These are phyloP conservation scores for Eutrema japonicum DNA, from an alignment of 345 rosid species.

Conservation along the genomic window DNA sequence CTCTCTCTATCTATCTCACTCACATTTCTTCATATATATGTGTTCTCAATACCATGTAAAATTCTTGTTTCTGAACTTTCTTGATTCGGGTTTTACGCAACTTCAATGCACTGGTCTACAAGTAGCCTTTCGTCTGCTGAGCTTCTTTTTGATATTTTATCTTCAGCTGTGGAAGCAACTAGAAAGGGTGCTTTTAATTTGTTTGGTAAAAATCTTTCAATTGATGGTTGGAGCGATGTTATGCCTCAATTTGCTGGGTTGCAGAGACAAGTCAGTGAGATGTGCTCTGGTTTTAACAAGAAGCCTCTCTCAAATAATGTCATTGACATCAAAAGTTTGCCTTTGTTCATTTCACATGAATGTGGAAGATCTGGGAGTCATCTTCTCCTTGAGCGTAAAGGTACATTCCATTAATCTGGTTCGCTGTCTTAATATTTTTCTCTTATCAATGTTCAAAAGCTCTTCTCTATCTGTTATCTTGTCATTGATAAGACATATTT, in stretches of 20 bases:
- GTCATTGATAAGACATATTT: neutral
- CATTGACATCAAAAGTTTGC: slow-evolving; percentile 44
- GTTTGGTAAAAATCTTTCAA: slow-evolving; percentile 39
- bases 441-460: neutral
- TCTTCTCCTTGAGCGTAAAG: slow-evolving; percentile 53
- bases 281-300: slow-evolving; percentile 48
- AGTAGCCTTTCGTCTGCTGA: slow-evolving; percentile 5
- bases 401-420: slow-evolving; percentile 38
- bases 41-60: neutral
- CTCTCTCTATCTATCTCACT: neutral
- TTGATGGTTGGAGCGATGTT: slow-evolving; percentile 51
- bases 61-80: neutral
- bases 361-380: slow-evolving; percentile 51
- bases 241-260: slow-evolving; percentile 49
- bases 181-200: slow-evolving; percentile 52
- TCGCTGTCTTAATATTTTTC: neutral
- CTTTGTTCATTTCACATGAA: slow-evolving; percentile 49
- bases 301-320: slow-evolving; percentile 43
- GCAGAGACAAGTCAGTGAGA: slow-evolving; percentile 58
- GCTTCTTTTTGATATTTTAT: neutral
- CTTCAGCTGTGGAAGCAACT: slow-evolving; percentile 56
- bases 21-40: neutral
- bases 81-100: neutral
- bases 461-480: slow-evolving; percentile 2
- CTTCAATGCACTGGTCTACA: neutral